A percentile compares a stretch with the other conserved stretches of the same genome.
Evolutionary conservation across 2,329 filamentous ascomycete genomes (phyloP).

Genomic region (Gnomoniopsis sp.): DNA sequence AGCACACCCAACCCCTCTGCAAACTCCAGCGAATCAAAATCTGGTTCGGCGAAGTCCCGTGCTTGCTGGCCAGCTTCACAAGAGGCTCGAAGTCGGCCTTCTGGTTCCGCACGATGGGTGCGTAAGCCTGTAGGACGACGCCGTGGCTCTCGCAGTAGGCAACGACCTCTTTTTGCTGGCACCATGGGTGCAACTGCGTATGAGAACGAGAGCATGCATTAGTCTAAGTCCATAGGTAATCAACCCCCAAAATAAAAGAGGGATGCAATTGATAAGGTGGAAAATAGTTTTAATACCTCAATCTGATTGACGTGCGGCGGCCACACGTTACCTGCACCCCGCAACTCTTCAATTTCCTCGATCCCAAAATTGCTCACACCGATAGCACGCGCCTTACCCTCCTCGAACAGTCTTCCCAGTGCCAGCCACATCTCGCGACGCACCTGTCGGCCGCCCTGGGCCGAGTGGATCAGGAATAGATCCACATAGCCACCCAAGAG

Average conservation of each 20-base stretch:
- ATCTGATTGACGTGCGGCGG: constrained; percentile 16
- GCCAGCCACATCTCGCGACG: constrained; percentile 7
- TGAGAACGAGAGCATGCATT: too few relatives aligned
- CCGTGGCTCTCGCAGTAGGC: constrained; percentile 70
- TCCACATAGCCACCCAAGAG: constrained; percentile 38
- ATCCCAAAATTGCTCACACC: constrained; percentile 13
- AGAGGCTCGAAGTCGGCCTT: constrained; percentile 49
- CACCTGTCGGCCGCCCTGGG: background rate
- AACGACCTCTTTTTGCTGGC: constrained; percentile 46
- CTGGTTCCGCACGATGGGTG: constrained; percentile 32
- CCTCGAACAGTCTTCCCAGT: constrained; percentile 4
- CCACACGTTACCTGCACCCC: constrained; percentile 6
- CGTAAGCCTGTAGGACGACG: constrained; percentile 51
- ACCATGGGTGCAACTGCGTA: constrained; percentile 66
- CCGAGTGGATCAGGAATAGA: constrained; percentile 14
- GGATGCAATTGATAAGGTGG: background rate
- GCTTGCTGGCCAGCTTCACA: constrained; percentile 51
- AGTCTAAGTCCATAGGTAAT: too few relatives aligned
- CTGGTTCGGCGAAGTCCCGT: constrained; percentile 54
- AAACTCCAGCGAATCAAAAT: constrained; percentile 59
- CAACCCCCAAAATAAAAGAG: background rate
- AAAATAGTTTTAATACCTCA: constrained; percentile 3
- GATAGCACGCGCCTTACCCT: constrained; percentile 14
- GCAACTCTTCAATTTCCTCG: constrained; percentile 9
- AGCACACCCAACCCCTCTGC: constrained; percentile 54